These are phyloP conservation scores for Cavenderia fasciculata DNA, from an alignment of 78 protist species.

Conservation along the genomic window DNA sequence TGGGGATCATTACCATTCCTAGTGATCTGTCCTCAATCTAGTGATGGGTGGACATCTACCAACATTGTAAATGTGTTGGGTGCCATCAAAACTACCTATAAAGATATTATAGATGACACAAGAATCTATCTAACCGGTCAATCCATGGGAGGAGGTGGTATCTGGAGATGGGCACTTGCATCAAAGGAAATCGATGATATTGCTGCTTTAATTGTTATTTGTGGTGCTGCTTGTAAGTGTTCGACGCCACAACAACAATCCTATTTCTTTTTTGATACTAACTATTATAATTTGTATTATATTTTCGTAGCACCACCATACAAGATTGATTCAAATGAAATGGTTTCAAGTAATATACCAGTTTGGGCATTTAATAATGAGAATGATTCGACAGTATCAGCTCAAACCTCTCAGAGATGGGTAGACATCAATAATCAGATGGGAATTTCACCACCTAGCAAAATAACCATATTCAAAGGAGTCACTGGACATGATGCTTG, in stretches of 20 bases:
- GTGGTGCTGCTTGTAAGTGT: neutral
- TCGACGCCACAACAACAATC: neutral
- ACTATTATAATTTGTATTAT: too few relatives aligned
- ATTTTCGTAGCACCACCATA: too few relatives aligned
- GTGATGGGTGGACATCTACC: neutral
- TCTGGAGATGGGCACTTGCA: neutral
- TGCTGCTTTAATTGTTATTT: neutral
- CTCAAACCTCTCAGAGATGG: neutral
- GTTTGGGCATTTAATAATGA: neutral
- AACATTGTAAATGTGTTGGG: neutral
- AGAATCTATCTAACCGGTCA: neutral
- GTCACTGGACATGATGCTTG: neutral
- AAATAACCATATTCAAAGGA: neutral
- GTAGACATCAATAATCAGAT: neutral
- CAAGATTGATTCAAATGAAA: neutral
- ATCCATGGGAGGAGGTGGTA: conserved; percentile 5
- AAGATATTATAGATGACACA: neutral
- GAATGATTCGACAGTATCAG: neutral
- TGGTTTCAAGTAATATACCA: neutral
- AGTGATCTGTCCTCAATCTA: neutral
- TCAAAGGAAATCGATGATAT: neutral
- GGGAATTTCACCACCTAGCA: neutral
- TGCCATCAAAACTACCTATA: neutral
- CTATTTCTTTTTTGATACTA: too few relatives aligned
- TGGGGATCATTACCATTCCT: neutral